Evolutionary conservation across 75 land plant species (phyloP).

Genomic region (Selaginella moellendorffii): DNA sequence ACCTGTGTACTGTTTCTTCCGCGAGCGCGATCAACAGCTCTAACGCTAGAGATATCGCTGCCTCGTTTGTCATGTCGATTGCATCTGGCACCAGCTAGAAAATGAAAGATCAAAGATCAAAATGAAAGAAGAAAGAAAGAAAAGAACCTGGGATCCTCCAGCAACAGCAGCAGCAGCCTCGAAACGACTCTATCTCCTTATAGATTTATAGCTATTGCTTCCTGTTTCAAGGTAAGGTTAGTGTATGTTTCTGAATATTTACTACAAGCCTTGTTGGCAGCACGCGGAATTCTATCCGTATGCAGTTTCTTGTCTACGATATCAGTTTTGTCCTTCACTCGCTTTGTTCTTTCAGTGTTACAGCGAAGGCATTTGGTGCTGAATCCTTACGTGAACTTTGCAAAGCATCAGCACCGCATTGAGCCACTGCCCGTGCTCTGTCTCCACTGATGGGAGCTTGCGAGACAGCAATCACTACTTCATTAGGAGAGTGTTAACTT

Average conservation of each 20-base stretch:
- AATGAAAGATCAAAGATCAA: no score
- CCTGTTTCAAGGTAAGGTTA: slow-evolving; percentile 11
- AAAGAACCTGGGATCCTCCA: no score
- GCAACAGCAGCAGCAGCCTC: no score
- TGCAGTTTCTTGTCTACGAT: slow-evolving; percentile 6
- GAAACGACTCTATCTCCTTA: no score
- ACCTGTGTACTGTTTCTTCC: no score
- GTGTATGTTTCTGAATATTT: slow-evolving; percentile 8
- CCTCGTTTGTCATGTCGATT: no score
- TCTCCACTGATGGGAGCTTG: slow-evolving; percentile 15
- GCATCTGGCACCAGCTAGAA: no score
- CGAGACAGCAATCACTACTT: slow-evolving; percentile 14
- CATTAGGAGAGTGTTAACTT: slow-evolving; percentile 12
- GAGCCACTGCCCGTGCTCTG: slow-evolving; percentile 7
- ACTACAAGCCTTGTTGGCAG: slow-evolving; percentile 13
- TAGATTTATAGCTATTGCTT: slow-evolving; percentile 11
- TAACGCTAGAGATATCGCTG: no score
- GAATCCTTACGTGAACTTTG: slow-evolving; percentile 12
- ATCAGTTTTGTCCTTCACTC: not conserved
- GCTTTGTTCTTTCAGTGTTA: not conserved
- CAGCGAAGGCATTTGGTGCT: slow-evolving; percentile 15
- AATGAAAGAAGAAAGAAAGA: no score
- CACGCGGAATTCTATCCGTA: slow-evolving; percentile 19
- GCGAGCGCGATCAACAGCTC: no score
- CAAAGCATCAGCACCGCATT: slow-evolving; percentile 10